Conservation (phyloP, 306 rosid genomes). For the Sicyos edulis region DNA sequence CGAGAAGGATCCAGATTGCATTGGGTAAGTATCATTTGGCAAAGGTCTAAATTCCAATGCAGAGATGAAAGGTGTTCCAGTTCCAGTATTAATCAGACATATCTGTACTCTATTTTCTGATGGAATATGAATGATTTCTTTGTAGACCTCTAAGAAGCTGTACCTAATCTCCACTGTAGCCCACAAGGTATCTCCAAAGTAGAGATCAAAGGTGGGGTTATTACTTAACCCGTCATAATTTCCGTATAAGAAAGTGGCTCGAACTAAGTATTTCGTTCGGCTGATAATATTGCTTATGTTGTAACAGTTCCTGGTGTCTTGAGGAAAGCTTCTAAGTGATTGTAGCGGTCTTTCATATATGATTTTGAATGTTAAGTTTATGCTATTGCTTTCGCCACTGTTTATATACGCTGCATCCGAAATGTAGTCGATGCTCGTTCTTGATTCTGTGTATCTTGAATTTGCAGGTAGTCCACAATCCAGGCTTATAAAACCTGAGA, state of each 20-base stretch:
- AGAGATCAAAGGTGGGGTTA: conserved; percentile 19
- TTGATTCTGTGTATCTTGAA: conserved; percentile 9
- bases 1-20: conserved; percentile 20
- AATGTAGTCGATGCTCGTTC: conserved; percentile 9
- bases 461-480: conserved; percentile 28
- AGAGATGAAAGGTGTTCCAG: too few species aligned
- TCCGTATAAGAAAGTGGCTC: conserved; percentile 35
- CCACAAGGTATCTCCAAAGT: conserved; percentile 23
- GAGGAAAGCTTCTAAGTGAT: conserved; percentile 26
- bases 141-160: conserved; percentile 19
- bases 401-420: conserved; percentile 26
- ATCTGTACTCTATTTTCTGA: neutral
- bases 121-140: conserved; percentile 25
- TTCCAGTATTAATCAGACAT: too few species aligned
- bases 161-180: neutral
- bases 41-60: neutral
- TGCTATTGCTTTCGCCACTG: conserved; percentile 8
- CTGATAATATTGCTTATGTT: conserved; percentile 15
- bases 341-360: neutral
- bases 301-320: neutral
- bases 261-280: conserved; percentile 25
- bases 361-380: neutral
- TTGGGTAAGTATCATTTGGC: conserved; percentile 2
- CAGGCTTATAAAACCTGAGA: conserved; percentile 32
- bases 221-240: conserved; percentile 29